Evolutionary conservation across 306 rosid genomes (phyloP), one percentile per base, ranked within the genome.

Genomic region (Trifolium dubium): DNA sequence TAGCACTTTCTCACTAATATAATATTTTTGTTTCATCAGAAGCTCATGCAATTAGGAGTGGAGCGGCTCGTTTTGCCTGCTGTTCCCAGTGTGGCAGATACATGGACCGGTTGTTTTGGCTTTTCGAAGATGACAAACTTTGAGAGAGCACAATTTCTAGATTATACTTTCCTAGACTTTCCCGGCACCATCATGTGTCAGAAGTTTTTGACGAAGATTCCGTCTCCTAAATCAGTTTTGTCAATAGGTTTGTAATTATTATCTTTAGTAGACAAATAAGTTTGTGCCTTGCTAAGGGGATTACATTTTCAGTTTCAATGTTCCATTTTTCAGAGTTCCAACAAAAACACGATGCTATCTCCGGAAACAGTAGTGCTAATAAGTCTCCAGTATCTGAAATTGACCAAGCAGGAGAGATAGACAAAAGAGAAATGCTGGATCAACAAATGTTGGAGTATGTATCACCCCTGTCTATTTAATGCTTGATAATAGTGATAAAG

Each of bases 31-130:
- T 62, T 51, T 67, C 64, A 68, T 37, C 90, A 94, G 98, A 78
- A 35, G 78, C 97, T 94, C 70, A 62, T 17, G 83, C 87, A 85
- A 71, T 70, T 91, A 67, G 97, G 89, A 76, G 96, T 89, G 61
- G 90, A 94, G 84, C 85, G 91, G 49, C 84, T 94, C 56, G 84
- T 94, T 80, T 85, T 94, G 87, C 97, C 98, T 6, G 92, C 98
- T 12, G 86, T 85, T 65, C 88, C 90, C 15, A 84, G 87, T 46
- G 90, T 88, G 79, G 84, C 92, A 37, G 89, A 83, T 32, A 85
- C 98, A 3, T 89, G 98, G 97, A 89, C 92, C 0, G 49, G 80
- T 61, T 76, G 95, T 72, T 91, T 94, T 75, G 95, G 94, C 55
- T 91, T 91, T 77, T 67, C 84, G 50, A 72, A 71, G 80, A 91